Evolutionary conservation across 2,329 filamentous ascomycete genomes (phyloP).

Genomic region (Fusarium sp.): DNA sequence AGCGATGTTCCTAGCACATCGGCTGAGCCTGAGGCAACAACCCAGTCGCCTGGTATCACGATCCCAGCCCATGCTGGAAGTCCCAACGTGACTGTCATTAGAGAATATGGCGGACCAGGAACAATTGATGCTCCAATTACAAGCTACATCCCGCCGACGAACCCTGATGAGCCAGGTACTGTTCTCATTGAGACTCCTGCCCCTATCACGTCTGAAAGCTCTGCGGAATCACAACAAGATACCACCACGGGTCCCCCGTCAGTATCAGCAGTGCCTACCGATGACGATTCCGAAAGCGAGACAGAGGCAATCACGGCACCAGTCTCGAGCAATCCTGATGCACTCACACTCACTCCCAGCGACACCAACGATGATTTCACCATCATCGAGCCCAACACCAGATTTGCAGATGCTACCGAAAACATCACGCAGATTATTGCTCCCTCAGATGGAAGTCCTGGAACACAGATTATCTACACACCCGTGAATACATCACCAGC

Average conservation of each 20-base stretch:
- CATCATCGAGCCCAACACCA: conserved; percentile 30
- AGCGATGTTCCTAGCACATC: neutral
- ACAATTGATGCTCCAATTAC: neutral
- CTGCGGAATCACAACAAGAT: neutral
- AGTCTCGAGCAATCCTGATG: conserved; percentile 19
- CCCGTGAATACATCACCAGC: conserved; percentile 14
- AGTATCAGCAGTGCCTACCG: conserved; percentile 12
- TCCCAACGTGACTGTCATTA: neutral
- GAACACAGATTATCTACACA: conserved; percentile 32
- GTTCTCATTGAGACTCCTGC: conserved; percentile 4
- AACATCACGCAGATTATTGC: conserved; percentile 30
- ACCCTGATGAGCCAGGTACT: neutral
- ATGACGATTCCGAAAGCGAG: neutral
- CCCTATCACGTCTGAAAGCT: neutral
- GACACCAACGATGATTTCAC: conserved; percentile 31
- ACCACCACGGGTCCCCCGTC: conserved; percentile 6
- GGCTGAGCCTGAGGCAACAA: neutral
- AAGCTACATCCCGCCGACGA: neutral
- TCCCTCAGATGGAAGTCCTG: conserved; percentile 18
- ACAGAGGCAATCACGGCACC: neutral
- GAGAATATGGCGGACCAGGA: conserved; percentile 6
- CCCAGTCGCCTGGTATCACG: conserved; percentile 3
- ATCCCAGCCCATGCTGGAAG: conserved; percentile 7
- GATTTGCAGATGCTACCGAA: conserved; percentile 25
- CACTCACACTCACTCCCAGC: conserved; percentile 23